Base-by-base conservation (phyloP, 2,329 filamentous ascomycete species). In the Clonostachys rhizophaga region DNA sequence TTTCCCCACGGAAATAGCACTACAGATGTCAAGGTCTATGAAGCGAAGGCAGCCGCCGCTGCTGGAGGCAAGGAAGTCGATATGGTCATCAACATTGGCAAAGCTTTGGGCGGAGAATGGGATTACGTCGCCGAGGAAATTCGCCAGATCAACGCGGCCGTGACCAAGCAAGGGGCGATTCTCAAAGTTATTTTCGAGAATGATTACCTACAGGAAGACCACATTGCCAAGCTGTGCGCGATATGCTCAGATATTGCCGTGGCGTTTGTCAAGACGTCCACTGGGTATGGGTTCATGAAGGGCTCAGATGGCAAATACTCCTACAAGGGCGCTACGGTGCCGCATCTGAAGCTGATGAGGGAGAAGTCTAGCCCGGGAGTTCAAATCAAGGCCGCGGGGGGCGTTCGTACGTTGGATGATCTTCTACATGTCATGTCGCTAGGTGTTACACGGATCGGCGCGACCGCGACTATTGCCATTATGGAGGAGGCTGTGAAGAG, bases 161-260 rank as follows among this genome's bases (percentile, higher is more conserved):
- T 81, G 4, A 55, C 57, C 1, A 55, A 58, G n/a, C 48, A 63
- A 7, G 71, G 70, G 0, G 75, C 70, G 0, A 64, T 70, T 1
- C 64, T 83, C 7, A 84, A 84, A 55, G 78, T 83, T 44, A 84
- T 83, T 43, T 83, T 84, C 47, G 79, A 84, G 54, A 83, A 80
- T 52, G 78, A 81, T 55, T 83, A 74, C 50, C 68, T 83, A 0
- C 30, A 65, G 2, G 63, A 76, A 0, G 55, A 70, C 11, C 70
- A 82, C 36, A 79, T 83, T 44, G 53, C 69, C 9, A 65, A 60
- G 6, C 64, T 84, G 0, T 83, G 79, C 55, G 54, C 72, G 56
- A 79, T 83, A 33, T 83, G 80, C 56, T 72, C 72, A 0, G 57
- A 65, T 0, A 35, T 78, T 0, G 61, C 61, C 0, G 79, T 83